These are phyloP conservation scores for Azolla pinnata DNA, from an alignment of 75 land plant species.

Conservation along the genomic window DNA sequence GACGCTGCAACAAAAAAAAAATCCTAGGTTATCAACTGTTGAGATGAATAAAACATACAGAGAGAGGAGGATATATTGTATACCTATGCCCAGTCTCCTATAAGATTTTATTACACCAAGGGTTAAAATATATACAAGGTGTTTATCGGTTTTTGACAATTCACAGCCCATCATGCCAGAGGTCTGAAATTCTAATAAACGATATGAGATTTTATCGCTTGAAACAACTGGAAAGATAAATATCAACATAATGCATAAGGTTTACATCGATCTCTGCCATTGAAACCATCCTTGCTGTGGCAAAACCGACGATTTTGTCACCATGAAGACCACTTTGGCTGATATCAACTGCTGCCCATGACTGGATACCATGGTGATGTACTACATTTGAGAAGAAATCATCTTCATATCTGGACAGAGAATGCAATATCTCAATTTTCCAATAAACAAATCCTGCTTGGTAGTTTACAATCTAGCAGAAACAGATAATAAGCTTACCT, in stretches of 20 bases:
- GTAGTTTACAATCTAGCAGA: neutral
- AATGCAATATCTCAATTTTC: no score
- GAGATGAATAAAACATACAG: neutral
- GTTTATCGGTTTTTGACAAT: constrained; percentile 41
- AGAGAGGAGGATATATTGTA: neutral
- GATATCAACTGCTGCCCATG: constrained; percentile 94
- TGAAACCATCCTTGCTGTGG: constrained; percentile 63
- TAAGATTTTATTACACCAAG: constrained; percentile 81
- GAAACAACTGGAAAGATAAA: neutral
- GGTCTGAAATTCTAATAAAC: constrained; percentile 35
- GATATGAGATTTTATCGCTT: neutral
- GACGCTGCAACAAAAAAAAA: constrained; percentile 48
- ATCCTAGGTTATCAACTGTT: neutral
- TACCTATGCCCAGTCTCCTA: constrained; percentile 87
- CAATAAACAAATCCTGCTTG: neutral
- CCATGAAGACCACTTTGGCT: constrained; percentile 46
- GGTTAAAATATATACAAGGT: constrained; percentile 82
- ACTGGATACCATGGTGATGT: constrained; percentile 72
- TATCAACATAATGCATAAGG: neutral
- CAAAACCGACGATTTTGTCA: constrained; percentile 88
- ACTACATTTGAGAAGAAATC: constrained; percentile 92
- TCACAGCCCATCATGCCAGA: constrained; percentile 63
- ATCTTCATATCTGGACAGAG: constrained; percentile 74
- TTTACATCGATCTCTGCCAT: constrained; percentile 83
- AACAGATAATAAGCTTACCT: constrained; percentile 28